phyloP scores from a whole-genome alignment of 2,329 filamentous ascomycete genomes.

The Colletotrichum magnum region DNA sequence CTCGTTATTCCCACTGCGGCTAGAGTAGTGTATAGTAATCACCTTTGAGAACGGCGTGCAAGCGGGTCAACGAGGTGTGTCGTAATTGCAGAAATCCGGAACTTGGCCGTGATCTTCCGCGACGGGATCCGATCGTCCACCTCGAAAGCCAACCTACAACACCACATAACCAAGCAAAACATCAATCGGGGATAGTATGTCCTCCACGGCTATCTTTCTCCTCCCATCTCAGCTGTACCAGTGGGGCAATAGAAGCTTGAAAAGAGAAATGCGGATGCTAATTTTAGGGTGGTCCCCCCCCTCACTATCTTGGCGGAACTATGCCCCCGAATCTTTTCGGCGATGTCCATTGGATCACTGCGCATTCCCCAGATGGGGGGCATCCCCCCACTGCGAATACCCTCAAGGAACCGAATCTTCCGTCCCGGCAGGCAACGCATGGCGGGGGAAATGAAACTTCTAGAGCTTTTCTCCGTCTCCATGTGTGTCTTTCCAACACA shows the following conservation, averaged over 20 bases:
- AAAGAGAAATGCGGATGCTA: constrained; percentile 30
- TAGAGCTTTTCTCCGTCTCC: not conserved
- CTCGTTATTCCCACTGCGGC: too few species aligned
- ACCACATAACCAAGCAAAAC: too few species aligned
- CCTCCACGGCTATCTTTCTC: not conserved
- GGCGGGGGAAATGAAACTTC: not conserved
- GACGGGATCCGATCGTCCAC: too few species aligned
- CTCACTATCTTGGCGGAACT: constrained; percentile 23
- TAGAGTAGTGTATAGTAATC: too few species aligned
- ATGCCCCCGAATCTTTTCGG: not conserved
- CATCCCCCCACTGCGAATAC: constrained; percentile 6
- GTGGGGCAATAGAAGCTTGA: constrained; percentile 17
- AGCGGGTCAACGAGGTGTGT: too few species aligned
- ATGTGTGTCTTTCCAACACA: too few species aligned
- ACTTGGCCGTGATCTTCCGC: too few species aligned
- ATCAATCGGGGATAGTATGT: too few species aligned
- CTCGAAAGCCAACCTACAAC: too few species aligned
- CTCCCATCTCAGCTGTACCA: constrained; percentile 16
- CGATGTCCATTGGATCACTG: too few species aligned
- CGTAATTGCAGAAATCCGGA: too few species aligned
- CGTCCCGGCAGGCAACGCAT: not conserved
- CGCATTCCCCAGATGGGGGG: not conserved
- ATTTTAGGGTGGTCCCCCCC: constrained; percentile 20
- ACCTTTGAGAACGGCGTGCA: too few species aligned
- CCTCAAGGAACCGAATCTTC: constrained; percentile 1